phyloP scores from a whole-genome alignment of 441 rosid species.

The Pelargonium citronellum region DNA sequence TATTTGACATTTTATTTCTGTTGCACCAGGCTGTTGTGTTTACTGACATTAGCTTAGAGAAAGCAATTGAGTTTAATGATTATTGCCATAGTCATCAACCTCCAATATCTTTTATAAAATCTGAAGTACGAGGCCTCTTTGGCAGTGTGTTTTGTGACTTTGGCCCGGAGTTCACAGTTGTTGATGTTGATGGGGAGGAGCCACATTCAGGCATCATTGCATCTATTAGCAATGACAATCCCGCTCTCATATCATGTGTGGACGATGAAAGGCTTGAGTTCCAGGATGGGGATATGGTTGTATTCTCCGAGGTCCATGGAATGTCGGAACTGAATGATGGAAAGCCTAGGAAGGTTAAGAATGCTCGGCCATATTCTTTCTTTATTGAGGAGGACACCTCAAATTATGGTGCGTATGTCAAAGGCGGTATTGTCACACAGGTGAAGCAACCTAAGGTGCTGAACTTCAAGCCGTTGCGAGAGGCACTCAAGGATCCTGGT shows the following conservation, averaged over 20 bases:
- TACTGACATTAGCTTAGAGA: slow-evolving; percentile 56
- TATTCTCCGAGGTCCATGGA: slow-evolving; percentile 84
- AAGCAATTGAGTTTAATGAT: slow-evolving; percentile 66
- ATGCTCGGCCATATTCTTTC: slow-evolving; percentile 73
- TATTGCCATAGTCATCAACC: slow-evolving; percentile 73
- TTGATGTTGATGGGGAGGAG: slow-evolving; percentile 87
- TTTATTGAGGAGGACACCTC: slow-evolving; percentile 74
- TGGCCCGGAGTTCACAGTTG: slow-evolving; percentile 73
- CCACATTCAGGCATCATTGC: slow-evolving; percentile 89
- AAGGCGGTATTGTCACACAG: slow-evolving; percentile 90
- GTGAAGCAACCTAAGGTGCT: slow-evolving; percentile 73
- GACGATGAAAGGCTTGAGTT: slow-evolving; percentile 94
- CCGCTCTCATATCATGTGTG: slow-evolving; percentile 68
- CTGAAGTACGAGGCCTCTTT: slow-evolving; percentile 85
- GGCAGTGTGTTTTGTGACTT: slow-evolving; percentile 84
- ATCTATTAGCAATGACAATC: slow-evolving; percentile 74
- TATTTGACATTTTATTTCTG: slow-evolving; percentile 10
- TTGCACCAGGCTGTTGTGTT: slow-evolving; percentile 73
- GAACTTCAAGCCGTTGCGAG: slow-evolving; percentile 65
- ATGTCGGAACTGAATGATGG: slow-evolving; percentile 86
- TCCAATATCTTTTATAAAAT: slow-evolving; percentile 67
- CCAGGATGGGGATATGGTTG: slow-evolving; percentile 82
- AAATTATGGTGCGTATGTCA: slow-evolving; percentile 47
- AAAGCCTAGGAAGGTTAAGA: slow-evolving; percentile 74
- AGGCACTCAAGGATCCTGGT: slow-evolving; percentile 78